Base-by-base conservation (phyloP, 2,329 filamentous ascomycete genomes). In the Trematosphaeria pertusa region DNA sequence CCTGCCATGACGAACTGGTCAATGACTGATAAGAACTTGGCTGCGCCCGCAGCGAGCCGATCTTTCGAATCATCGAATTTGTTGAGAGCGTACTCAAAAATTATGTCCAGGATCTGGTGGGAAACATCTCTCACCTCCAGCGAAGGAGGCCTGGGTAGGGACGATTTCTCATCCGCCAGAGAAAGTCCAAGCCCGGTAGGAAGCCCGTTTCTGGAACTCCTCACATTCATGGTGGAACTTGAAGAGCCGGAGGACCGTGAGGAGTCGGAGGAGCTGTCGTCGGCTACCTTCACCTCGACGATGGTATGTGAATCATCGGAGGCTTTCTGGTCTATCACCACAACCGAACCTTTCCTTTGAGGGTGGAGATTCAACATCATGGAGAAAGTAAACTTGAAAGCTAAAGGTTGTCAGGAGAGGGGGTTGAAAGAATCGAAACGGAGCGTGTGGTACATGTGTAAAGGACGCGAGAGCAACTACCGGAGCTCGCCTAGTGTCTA, bases 221-320 rank as follows among this genome's bases (percentile, higher is more conserved):
- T 17, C 11, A 89, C 87, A 0, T 87, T 87, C 49, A 88, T 91
- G 65, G 84, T 88, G 20, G 89, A 92, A 81, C 86, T n/a, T n/a
- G n/a, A n/a, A n/a, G n/a, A n/a, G n/a, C n/a, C n/a, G n/a, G n/a
- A n/a, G n/a, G n/a, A n/a, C n/a, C n/a, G 72, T 70, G 91, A 57
- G 83, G 81, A 3, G 87, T 91, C 35, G 87, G 86, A 91, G 58
- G 91, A 88, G 4, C 77, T 91, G 43, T 84, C 82, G 39, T 91
- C 91, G 50, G 87, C 87, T 18, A 86, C 87, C 17, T 22, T 33
- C 12, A 18, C 28, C 2, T 78, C 85, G 43, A 80, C 84, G 41
- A 60, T 84, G 30, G 78, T 81, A 34, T 84, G 15, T n/a, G n/a
- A n/a, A n/a, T n/a, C n/a, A n/a, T n/a, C n/a, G n/a, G n/a, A n/a